Evolutionary conservation across 2,329 filamentous ascomycete species (phyloP).

Genomic region (Diaporthe australafricana): DNA sequence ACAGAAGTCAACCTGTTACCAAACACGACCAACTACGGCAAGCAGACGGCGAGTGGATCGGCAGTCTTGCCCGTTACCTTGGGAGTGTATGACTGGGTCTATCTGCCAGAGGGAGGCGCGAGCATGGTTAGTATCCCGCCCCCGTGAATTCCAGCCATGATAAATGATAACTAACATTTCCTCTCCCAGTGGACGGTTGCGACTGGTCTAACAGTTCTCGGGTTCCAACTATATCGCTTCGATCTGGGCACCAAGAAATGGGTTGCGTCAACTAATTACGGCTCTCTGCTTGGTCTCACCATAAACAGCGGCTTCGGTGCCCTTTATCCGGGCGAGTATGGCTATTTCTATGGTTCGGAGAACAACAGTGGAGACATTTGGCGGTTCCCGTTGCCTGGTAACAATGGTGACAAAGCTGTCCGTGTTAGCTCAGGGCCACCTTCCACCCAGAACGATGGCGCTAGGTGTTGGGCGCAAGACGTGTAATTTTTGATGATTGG

Average conservation of each 20-base stretch:
- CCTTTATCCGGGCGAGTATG: slow-evolving; percentile 4
- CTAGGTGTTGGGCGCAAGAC: slow-evolving; percentile 13
- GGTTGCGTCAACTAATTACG: slow-evolving; percentile 12
- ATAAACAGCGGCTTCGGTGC: not conserved
- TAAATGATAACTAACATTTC: not conserved
- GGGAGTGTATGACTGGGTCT: slow-evolving; percentile 16
- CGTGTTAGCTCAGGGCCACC: not conserved
- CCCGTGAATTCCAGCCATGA: no score
- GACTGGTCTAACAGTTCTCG: not conserved
- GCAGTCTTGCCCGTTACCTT: not conserved
- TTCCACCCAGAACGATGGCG: slow-evolving; percentile 4
- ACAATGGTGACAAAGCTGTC: not conserved
- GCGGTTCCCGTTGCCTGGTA: slow-evolving; percentile 9
- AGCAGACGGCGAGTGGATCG: not conserved
- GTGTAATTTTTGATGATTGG: not conserved
- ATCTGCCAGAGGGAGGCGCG: not conserved
- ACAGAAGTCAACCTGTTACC: not conserved
- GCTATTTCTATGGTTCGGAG: slow-evolving; percentile 15
- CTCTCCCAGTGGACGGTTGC: slow-evolving; percentile 4
- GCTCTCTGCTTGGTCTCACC: not conserved
- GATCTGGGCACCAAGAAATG: not conserved
- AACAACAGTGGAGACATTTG: not conserved
- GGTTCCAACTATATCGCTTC: slow-evolving; percentile 17
- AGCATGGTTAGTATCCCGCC: not conserved
- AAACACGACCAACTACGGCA: not conserved